Base-by-base conservation (phyloP, 306 rosid genomes). In the Lotus japonicus region DNA sequence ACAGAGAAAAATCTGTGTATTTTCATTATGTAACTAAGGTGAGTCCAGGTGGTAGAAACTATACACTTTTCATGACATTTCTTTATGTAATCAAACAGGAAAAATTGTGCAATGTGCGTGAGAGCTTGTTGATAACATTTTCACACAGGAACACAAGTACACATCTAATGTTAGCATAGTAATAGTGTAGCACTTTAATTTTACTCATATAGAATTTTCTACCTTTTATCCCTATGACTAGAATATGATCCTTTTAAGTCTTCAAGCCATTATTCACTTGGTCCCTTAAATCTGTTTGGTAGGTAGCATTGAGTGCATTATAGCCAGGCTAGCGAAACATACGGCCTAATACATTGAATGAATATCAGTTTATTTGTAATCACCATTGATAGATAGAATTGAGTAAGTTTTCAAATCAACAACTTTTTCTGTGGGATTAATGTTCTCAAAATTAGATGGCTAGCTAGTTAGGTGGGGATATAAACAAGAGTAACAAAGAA, bases 241-340 rank as follows among this genome's bases (percentile, higher is more conserved):
- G 42, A 10, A 12, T 33, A 58, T 3, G 15, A 26, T 17, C 23
- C 6, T 8, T 12, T 26, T 31, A 26, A 41, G 36, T 31, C 41
- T 48, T 49, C 31, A 58, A 50, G 58, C 5, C 58, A 64, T 77
- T 64, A 58, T 55, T 65, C 58, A 71, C 2, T 58, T 59, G 75
- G 66, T 21, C 70, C 70, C 58, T 28, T 31, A 5, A 5, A 67
- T 41, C 48, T 31, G 16, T 59, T 72, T 12, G 72, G 74, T 79
- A 63, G 68, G 72, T 54, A 38, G 72, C 38, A 52, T 67, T 73
- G 38, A 72, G 38, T 13, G 2, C 31, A 46, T 70, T 44, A 54
- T 1, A 42, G 26, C 17, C 0, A 26, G 42, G 70, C 39, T 76
- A 76, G 6, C 64, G 15, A 50, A 18, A 28, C 26, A 50, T 45